Percentiles rank a stretch among this genome's conserved stretches.
Evolutionary conservation across 768 basidiomycete genomes (phyloP).

Genomic region (Panaeolus papilionaceus): DNA sequence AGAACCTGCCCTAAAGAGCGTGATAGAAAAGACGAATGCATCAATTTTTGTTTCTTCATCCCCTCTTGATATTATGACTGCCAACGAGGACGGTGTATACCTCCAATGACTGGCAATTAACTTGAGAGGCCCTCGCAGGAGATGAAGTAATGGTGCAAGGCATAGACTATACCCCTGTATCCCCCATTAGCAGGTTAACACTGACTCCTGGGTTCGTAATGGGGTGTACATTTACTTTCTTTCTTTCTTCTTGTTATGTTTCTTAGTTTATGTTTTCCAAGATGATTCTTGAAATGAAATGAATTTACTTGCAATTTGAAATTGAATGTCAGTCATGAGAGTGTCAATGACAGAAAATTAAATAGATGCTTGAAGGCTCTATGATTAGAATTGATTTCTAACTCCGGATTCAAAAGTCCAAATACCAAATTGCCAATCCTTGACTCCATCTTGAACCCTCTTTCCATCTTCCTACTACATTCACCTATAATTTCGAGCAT

Average conservation of each 20-base stretch:
- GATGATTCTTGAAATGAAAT: conserved; percentile 1
- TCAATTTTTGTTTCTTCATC: conserved; percentile 30
- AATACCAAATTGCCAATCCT: conserved; percentile 23
- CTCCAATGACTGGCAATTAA: conserved; percentile 45
- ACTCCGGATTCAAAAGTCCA: conserved; percentile 35
- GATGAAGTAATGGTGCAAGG: conserved; percentile 89
- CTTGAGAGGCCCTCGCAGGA: conserved; percentile 80
- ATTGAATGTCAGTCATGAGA: neutral
- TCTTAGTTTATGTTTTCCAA: neutral
- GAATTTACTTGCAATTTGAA: conserved; percentile 15
- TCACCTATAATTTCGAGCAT: conserved; percentile 26
- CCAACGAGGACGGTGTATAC: conserved; percentile 39
- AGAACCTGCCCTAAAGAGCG: conserved; percentile 30
- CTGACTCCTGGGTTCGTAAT: conserved; percentile 78
- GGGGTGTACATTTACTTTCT: conserved; percentile 72
- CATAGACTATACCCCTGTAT: conserved; percentile 91
- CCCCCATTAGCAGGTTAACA: conserved; percentile 66
- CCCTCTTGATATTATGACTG: conserved; percentile 48
- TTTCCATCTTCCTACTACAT: conserved; percentile 19
- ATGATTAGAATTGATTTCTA: conserved; percentile 29
- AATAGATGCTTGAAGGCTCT: neutral
- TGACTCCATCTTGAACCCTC: conserved; percentile 28
- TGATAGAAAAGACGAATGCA: conserved; percentile 19
- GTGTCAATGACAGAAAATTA: neutral
- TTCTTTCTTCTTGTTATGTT: neutral